A percentile compares a stretch with the other conserved stretches of the same genome.
phyloP scores from a whole-genome alignment of 257 asterid genomes.

The Capsicum chinense region DNA sequence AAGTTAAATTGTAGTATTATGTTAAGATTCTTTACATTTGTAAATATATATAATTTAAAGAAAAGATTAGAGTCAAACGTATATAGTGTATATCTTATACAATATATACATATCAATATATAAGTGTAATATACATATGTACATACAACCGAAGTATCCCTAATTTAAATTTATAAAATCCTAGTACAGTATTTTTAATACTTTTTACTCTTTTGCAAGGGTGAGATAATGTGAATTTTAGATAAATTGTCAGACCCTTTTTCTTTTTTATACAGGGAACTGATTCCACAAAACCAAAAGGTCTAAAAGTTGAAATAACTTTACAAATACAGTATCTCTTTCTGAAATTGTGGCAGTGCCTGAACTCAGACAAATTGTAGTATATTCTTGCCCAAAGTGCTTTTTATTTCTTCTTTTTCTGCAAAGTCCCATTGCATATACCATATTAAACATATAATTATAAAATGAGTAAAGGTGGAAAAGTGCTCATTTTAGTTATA shows the following conservation, averaged over 20 bases:
- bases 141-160: background rate
- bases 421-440: background rate
- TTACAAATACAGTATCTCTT: conserved; percentile 21
- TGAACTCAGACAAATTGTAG: background rate
- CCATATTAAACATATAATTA: background rate
- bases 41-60: no score
- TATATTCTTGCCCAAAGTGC: conserved; percentile 16
- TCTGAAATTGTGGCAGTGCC: conserved; percentile 4
- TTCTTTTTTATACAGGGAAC: background rate
- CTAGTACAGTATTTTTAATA: background rate
- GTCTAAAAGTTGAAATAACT: conserved; percentile 15
- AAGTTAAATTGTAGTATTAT: no score
- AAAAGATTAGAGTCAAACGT: background rate
- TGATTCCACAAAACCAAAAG: conserved; percentile 5
- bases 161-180: background rate
- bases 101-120: background rate
- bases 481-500: background rate
- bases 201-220: background rate
- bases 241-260: background rate
- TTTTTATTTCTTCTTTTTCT: background rate
- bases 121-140: background rate
- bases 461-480: background rate
- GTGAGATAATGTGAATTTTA: background rate
- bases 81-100: background rate
- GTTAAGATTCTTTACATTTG: no score